Evolutionary conservation across 2,329 filamentous ascomycete genomes (phyloP), one percentile per base, ranked within the genome.

Genomic region (Neurospora crassa): DNA sequence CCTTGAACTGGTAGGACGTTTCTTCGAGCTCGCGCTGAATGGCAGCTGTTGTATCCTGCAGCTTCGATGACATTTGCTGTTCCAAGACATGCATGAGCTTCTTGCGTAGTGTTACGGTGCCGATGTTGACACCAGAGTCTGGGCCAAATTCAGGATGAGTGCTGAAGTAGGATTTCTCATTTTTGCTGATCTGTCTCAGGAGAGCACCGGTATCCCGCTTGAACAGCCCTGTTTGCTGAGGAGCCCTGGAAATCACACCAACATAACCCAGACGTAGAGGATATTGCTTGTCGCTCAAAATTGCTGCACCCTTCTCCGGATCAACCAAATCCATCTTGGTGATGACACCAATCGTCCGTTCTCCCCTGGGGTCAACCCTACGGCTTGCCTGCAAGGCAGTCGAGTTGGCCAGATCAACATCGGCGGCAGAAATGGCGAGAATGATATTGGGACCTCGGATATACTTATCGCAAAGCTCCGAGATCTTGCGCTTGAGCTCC

Each of bases 271-370:
- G 84, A n/a, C 96, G 88, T 40, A 99, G 85, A 53, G 96, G 95
- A 78, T 99, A 99, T 79, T 98, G 97, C 78, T 90, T 91, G 79
- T 99, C 95, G 37, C 86, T 90, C 24, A 99, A 84, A 41, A 99
- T 93, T 43, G 88, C 86, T 16, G 89, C 87, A 40, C 94, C 96
- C 71, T 95, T 89, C 8, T 85, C 84, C 3, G 96, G 87, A 76
- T 98, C 95, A 8, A 99, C 94, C 29, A 99, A 86, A 78, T 99
- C 96, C 95, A 99, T 97, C 83, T 99, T 99, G 3, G 96, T 99
- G 59, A 99, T 91, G n/a, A 99, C 96, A 67, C 96, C 96, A 78
- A 99, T 99, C 0, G 96, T 99, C 73, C 96, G 88, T 82, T 99
- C 96, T 70, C 96, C 96, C 73, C 96, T 87, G 1, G 96, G 96